Conservation (phyloP, 768 basidiomycete species). For the Chalciporus pseudorubinellus region DNA sequence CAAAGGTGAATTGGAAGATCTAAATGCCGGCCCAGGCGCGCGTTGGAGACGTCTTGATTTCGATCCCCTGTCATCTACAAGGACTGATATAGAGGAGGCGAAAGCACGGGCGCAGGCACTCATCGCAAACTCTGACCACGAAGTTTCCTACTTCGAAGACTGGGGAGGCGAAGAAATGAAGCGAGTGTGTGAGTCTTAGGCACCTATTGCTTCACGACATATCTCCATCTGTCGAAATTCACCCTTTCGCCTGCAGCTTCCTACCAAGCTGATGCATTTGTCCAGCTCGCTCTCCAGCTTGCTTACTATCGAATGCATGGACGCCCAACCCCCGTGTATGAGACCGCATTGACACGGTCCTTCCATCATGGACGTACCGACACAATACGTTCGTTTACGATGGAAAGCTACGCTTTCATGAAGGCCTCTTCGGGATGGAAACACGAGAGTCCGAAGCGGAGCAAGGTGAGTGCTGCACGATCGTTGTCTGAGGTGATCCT, state of each 20-base stretch:
- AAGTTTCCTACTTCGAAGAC: conserved; percentile 75
- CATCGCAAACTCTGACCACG: conserved; percentile 78
- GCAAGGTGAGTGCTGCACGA: conserved; percentile 9
- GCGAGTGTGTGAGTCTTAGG: conserved; percentile 49
- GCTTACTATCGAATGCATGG: conserved; percentile 84
- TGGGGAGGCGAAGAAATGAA: conserved; percentile 91
- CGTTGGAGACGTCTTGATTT: conserved; percentile 71
- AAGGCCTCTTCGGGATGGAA: conserved; percentile 19
- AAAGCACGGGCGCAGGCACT: conserved; percentile 53
- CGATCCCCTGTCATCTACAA: conserved; percentile 61
- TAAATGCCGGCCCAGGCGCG: conserved; percentile 17
- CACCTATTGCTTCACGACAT: neutral
- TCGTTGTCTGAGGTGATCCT: neutral
- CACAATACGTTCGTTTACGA: conserved; percentile 74
- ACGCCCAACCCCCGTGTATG: conserved; percentile 84
- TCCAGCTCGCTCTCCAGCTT: conserved; percentile 90
- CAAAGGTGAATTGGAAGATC: conserved; percentile 1
- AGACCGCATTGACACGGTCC: conserved; percentile 85
- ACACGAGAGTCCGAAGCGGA: neutral
- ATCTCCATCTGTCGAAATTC: neutral
- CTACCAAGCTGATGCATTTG: conserved; percentile 74
- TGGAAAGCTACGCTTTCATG: conserved; percentile 66
- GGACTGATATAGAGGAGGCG: conserved; percentile 57
- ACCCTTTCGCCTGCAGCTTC: conserved; percentile 36
- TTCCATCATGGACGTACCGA: conserved; percentile 90